phyloP scores from a whole-genome alignment of 2,329 filamentous ascomycete genomes.

The Cordyceps javanica region DNA sequence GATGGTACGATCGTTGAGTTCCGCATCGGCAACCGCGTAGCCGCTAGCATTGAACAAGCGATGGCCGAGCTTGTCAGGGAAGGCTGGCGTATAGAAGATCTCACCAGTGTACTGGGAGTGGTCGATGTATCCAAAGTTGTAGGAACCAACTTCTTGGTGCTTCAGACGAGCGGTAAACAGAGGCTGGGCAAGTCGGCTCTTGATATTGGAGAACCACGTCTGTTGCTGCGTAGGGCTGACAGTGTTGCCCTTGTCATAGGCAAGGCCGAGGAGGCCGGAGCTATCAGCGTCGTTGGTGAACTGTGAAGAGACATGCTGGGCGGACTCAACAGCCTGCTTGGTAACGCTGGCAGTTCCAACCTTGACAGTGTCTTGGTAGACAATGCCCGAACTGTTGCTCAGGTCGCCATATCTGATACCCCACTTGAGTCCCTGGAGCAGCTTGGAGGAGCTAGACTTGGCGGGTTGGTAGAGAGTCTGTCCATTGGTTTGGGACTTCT shows the following conservation, averaged over 20 bases:
- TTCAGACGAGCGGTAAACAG: conserved; percentile 67
- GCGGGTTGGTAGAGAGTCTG: conserved; percentile 35
- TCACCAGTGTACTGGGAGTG: conserved; percentile 53
- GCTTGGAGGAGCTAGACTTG: conserved; percentile 31
- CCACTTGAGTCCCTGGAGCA: conserved; percentile 34
- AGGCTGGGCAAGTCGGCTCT: conserved; percentile 14
- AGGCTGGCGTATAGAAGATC: conserved; percentile 50
- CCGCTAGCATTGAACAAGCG: conserved; percentile 39
- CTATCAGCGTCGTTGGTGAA: conserved; percentile 37
- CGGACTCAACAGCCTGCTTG: conserved; percentile 38
- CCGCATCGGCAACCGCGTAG: conserved; percentile 17
- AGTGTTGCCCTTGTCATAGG: conserved; percentile 36
- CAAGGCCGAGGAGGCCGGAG: conserved; percentile 39
- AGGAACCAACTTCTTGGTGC: conserved; percentile 50
- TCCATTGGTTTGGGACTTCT: conserved; percentile 27
- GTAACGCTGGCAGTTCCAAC: conserved; percentile 36
- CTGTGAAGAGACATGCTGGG: conserved; percentile 32
- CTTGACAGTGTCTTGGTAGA: conserved; percentile 37
- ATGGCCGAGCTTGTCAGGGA: conserved; percentile 58
- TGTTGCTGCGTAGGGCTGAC: conserved; percentile 34
- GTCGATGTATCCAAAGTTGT: conserved; percentile 71
- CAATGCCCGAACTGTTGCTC: conserved; percentile 35
- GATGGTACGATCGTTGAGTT: conserved; percentile 30
- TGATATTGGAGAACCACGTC: conserved; percentile 36
- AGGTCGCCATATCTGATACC: conserved; percentile 38